These are phyloP conservation scores for Vigna nakashimae DNA, from an alignment of 306 rosid genomes.

Conservation along the genomic window DNA sequence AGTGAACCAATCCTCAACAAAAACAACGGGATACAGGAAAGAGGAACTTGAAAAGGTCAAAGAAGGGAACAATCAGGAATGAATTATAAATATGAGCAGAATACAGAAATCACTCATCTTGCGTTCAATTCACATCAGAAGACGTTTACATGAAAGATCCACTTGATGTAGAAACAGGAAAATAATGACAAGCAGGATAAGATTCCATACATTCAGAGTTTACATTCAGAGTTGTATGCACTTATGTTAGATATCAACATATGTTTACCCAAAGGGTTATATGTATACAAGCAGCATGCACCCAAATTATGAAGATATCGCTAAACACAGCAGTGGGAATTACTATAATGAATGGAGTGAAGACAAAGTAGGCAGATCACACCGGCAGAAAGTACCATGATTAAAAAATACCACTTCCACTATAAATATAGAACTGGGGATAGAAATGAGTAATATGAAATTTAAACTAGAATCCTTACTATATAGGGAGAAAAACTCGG, in stretches of 20 bases:
- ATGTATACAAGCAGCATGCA: background rate
- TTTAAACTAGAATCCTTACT: slow-evolving; percentile 1
- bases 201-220: slow-evolving; percentile 19
- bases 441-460: slow-evolving; percentile 12
- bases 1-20: slow-evolving; percentile 23
- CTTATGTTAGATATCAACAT: background rate
- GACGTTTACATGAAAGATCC: background rate
- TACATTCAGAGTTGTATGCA: background rate
- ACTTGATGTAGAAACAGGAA: slow-evolving; percentile 1
- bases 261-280: slow-evolving; percentile 32
- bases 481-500: background rate
- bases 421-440: slow-evolving; percentile 13
- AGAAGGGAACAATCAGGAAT: background rate
- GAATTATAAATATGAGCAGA: slow-evolving; percentile 28
- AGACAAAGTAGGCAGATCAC: background rate
- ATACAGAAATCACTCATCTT: slow-evolving; percentile 15
- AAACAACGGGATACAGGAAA: slow-evolving; percentile 5
- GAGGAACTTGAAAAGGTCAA: background rate
- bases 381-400: background rate
- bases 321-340: background rate
- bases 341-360: background rate
- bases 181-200: slow-evolving; percentile 18
- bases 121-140: slow-evolving; percentile 23
- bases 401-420: slow-evolving; percentile 8
- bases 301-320: background rate